A percentile compares a stretch with the other conserved stretches of the same genome.
These are phyloP conservation scores for Nicotiana otophora DNA, from an alignment of 257 asterid species.

Conservation along the genomic window DNA sequence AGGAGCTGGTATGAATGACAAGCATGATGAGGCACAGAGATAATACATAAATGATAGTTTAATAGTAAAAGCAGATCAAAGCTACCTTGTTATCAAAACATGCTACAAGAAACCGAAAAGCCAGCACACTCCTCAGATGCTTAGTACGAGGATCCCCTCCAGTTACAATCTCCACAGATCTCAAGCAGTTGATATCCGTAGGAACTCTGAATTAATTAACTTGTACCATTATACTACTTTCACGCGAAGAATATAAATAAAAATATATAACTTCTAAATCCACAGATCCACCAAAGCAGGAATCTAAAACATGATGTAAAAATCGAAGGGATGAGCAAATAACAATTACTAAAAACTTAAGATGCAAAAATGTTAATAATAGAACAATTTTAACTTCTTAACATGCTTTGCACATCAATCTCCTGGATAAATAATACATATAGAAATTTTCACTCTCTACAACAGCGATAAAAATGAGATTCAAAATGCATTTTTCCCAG, in stretches of 20 bases:
- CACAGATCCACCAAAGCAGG: neutral
- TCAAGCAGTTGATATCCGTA: slow-evolving; percentile 65
- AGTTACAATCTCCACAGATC: slow-evolving; percentile 60
- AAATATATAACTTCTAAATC: neutral
- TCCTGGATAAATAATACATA: neutral
- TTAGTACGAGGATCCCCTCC: slow-evolving; percentile 60
- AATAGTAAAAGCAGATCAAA: neutral
- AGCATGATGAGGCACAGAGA: neutral
- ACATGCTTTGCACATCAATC: neutral
- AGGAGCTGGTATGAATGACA: neutral
- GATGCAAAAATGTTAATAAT: neutral
- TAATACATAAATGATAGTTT: neutral
- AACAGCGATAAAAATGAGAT: neutral
- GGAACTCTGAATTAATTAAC: slow-evolving; percentile 48
- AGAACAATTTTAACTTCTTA: neutral
- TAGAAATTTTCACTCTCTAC: neutral
- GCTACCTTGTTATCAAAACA: slow-evolving; percentile 58
- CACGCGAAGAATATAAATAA: neutral
- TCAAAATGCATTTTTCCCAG: neutral
- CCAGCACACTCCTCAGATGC: slow-evolving; percentile 70
- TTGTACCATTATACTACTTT: neutral
- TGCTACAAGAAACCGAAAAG: slow-evolving; percentile 59
- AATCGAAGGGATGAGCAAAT: neutral
- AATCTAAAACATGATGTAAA: neutral
- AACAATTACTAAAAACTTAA: neutral